A percentile compares a stretch with the other conserved stretches of the same genome.
Evolutionary conservation across 345 rosid genomes (phyloP).

Genomic region (Gynandropsis gynandra): DNA sequence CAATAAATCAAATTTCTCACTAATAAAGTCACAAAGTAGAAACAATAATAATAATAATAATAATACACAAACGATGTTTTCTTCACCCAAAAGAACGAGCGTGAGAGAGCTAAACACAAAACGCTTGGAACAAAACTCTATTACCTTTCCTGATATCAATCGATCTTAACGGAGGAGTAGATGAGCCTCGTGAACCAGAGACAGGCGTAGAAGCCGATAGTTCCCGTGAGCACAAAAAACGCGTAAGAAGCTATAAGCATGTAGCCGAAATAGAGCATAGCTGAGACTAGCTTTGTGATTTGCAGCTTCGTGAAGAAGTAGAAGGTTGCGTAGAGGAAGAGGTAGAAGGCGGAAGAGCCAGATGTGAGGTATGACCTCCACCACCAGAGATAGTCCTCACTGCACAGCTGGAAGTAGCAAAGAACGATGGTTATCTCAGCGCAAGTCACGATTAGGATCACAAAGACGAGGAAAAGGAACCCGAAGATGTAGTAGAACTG

Average conservation of each 20-base stretch:
- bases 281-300: constrained; percentile 75
- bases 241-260: constrained; percentile 75
- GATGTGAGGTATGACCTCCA: constrained; percentile 87
- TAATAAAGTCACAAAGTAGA: too few relatives aligned
- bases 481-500: constrained; percentile 89
- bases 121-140: too few relatives aligned
- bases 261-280: constrained; percentile 64
- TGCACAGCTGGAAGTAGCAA: constrained; percentile 86
- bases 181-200: constrained; percentile 85
- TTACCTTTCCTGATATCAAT: too few relatives aligned
- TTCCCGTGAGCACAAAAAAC: constrained; percentile 68
- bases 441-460: constrained; percentile 64
- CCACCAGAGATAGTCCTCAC: constrained; percentile 87
- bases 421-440: constrained; percentile 74
- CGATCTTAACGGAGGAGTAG: constrained; percentile 81
- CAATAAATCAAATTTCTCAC: too few relatives aligned
- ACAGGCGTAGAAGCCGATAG: constrained; percentile 77
- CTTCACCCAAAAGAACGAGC: too few relatives aligned
- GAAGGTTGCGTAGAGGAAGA: constrained; percentile 73
- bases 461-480: constrained; percentile 68
- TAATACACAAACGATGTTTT: too few relatives aligned
- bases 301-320: constrained; percentile 89
- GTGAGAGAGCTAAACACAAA: too few relatives aligned
- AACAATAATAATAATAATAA: too few relatives aligned
- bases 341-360: constrained; percentile 72